phyloP scores from a whole-genome alignment of 2,329 filamentous ascomycete species.

The Neopestalotiopsis rosae region DNA sequence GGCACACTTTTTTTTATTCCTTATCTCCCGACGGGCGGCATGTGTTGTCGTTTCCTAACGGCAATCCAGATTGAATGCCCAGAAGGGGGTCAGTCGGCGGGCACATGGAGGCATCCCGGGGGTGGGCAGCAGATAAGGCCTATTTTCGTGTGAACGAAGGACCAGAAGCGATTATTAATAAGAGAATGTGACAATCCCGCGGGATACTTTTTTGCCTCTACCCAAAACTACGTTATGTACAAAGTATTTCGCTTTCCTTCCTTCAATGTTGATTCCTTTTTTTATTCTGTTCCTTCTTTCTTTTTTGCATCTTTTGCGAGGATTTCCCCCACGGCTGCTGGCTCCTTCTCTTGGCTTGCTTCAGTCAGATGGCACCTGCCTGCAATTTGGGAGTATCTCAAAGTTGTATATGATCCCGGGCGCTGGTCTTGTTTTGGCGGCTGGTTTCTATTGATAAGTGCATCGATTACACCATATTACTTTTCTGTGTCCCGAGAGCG shows the following conservation, averaged over 20 bases:
- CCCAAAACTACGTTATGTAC: too few species aligned
- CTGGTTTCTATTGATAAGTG: neutral
- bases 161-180: slow-evolving; percentile 30
- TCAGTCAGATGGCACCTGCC: neutral
- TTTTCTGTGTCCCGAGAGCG: neutral
- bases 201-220: slow-evolving; percentile 3
- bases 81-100: too few species aligned
- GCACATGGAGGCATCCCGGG: neutral
- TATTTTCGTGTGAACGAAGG: slow-evolving; percentile 21
- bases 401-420: neutral
- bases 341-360: neutral
- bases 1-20: neutral
- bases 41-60: neutral
- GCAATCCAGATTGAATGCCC: too few species aligned
- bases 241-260: too few species aligned
- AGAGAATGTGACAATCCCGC: slow-evolving; percentile 13
- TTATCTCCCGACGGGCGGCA: slow-evolving; percentile 9
- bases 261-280: too few species aligned
- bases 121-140: neutral
- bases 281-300: too few species aligned
- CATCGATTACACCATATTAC: neutral
- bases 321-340: neutral
- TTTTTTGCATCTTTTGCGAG: slow-evolving; percentile 1
- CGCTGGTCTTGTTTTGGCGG: neutral
- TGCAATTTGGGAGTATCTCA: neutral